Evolutionary conservation across 75 land plant genomes (phyloP), one percentile per base, ranked within the genome.

Genomic region (Cryptomeria japonica): DNA sequence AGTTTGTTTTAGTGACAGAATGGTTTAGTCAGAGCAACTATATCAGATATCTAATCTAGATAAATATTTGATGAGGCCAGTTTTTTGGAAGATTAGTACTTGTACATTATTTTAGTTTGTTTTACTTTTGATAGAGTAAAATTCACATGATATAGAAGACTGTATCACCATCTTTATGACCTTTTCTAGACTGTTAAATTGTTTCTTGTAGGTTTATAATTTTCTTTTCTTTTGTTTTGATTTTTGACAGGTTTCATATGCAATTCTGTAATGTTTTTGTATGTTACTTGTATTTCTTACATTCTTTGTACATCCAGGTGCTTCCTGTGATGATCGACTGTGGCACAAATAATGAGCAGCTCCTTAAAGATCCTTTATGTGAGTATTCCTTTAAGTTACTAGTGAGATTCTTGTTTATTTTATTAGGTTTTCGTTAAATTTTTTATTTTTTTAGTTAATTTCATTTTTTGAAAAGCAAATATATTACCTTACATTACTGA

Each of bases 301-400:
- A 18, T 38, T 80, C 42, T 38, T 87, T 38, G 61, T 3, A 70
- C 80, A 28, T 83, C 38, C 90, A 98, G 99, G 99, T 98, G 34
- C 95, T 98, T 82, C 99, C 99, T 86, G 96, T 98, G 87, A 96
- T 98, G 99, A 95, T 98, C 91, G 99, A 98, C 92, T 97, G 97
- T 85, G 99, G 99, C 84, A 98, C 99, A 34, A 98, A 97, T 91
- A 98, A 98, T 87, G 93, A 98, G 92, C 89, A 96, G 88, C 96
- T 98, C 83, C 95, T 97, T 36, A 89, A 91, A 68, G 96, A 98
- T 87, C 96, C 97, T 25, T 84, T 97, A 51, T 98, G 99, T 98
- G 92, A 95, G 98, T 85, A 72, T 83, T 83, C 87, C 84, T 88
- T 82, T 19, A 4, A 51, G 5, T 44, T 82, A 42, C 3, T n/a